Percentiles rank a stretch among this genome's conserved stretches.
These are phyloP conservation scores for Pancytospora epiphaga DNA, from an alignment of 371 early-diverging fungal species.

Conservation along the genomic window DNA sequence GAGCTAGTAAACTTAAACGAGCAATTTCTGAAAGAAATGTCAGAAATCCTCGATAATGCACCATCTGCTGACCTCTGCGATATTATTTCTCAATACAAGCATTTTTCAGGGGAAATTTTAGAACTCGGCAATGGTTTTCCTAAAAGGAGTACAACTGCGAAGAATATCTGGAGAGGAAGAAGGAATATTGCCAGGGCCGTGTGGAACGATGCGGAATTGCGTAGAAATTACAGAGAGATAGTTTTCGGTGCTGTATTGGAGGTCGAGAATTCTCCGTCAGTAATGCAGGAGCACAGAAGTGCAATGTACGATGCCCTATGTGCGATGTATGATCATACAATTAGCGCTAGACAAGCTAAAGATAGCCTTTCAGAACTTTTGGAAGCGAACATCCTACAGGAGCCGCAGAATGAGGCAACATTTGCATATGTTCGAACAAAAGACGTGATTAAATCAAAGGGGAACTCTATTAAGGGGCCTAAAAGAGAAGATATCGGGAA, in stretches of 20 bases:
- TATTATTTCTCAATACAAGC: neutral
- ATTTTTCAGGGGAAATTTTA: neutral
- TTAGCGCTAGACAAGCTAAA: neutral
- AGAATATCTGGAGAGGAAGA: too few relatives aligned
- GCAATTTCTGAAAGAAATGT: neutral
- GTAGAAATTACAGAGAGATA: too few relatives aligned
- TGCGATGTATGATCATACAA: neutral
- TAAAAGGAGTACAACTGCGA: neutral
- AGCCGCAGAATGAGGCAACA: neutral
- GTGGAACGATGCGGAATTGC: too few relatives aligned
- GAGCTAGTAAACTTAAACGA: conserved; percentile 1
- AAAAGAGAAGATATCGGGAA: conserved; percentile 3
- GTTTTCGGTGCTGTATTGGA: neutral
- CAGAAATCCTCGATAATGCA: neutral
- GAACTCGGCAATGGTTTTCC: neutral
- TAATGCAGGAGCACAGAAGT: neutral
- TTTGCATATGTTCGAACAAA: neutral
- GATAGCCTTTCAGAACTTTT: neutral
- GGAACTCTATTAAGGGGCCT: conserved; percentile 3
- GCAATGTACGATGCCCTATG: neutral
- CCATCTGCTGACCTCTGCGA: neutral
- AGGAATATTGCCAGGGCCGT: too few relatives aligned
- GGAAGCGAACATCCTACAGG: neutral
- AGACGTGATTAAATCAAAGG: conserved; percentile 1
- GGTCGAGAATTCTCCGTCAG: neutral